These are phyloP conservation scores for Rugonectria rugulosa DNA, from an alignment of 2,329 filamentous ascomycete species.

Conservation along the genomic window DNA sequence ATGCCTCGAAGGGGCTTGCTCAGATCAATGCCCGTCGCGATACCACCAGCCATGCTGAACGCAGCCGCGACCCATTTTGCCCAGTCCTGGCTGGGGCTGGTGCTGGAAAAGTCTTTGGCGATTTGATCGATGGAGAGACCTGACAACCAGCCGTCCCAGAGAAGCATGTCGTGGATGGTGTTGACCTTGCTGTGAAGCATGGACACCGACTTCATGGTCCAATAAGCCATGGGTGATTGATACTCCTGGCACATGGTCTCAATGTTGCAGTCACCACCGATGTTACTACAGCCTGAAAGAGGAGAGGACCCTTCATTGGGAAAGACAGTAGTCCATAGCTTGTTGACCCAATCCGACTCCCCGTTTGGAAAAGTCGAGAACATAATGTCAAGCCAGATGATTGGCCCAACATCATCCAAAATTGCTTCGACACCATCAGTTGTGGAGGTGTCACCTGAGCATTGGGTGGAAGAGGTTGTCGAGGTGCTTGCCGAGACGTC, in stretches of 20 bases:
- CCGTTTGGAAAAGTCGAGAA: neutral
- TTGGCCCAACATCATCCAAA: too few species aligned
- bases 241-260: conserved; percentile 9
- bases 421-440: too few species aligned
- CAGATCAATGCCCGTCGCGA: neutral
- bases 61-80: conserved; percentile 9
- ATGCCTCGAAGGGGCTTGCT: conserved; percentile 2
- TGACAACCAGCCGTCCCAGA: conserved; percentile 8
- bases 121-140: conserved; percentile 10
- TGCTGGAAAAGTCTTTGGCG: conserved; percentile 4
- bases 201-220: neutral
- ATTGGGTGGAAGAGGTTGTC: too few species aligned
- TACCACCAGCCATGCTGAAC: conserved; percentile 9
- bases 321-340: conserved; percentile 7
- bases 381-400: conserved; percentile 11
- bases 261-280: conserved; percentile 3
- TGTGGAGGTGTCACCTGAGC: too few species aligned
- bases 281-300: conserved; percentile 3
- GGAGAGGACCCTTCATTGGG: conserved; percentile 5
- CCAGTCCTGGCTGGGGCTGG: neutral
- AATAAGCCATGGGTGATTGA: conserved; percentile 3
- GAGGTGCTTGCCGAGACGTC: too few species aligned
- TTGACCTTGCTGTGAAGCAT: conserved; percentile 11
- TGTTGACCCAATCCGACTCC: conserved; percentile 9
- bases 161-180: conserved; percentile 2